phyloP scores from a whole-genome alignment of 2,329 filamentous ascomycete genomes.

The Talaromyces marneffei region DNA sequence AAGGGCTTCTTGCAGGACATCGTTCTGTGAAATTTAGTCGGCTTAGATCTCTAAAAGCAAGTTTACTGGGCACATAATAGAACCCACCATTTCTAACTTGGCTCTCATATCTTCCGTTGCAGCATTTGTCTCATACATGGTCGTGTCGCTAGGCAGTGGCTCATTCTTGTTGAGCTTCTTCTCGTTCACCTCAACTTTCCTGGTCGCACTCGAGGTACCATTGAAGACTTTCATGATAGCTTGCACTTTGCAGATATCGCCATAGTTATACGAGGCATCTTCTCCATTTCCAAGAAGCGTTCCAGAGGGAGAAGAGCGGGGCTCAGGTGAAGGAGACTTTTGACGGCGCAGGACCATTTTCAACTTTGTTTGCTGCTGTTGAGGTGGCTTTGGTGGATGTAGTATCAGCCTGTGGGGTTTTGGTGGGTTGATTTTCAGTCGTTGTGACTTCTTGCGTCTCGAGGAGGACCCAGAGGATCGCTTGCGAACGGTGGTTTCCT shows the following conservation, averaged over 20 bases:
- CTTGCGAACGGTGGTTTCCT: neutral
- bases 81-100: slow-evolving; percentile 12
- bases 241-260: slow-evolving; percentile 12
- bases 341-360: neutral
- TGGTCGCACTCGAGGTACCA: slow-evolving; percentile 9
- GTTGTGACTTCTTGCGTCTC: slow-evolving; percentile 8
- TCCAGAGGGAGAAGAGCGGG: neutral
- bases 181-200: slow-evolving; percentile 5
- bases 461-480: slow-evolving; percentile 10
- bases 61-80: slow-evolving; percentile 12
- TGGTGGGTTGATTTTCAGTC: neutral
- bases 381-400: slow-evolving; percentile 11
- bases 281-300: slow-evolving; percentile 13
- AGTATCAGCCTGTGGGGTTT: slow-evolving; percentile 8
- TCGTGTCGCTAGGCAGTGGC: neutral
- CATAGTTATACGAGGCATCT: slow-evolving; percentile 13
- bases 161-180: neutral
- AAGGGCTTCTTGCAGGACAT: slow-evolving; percentile 18
- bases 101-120: neutral
- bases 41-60: neutral
- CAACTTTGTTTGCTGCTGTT: neutral
- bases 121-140: neutral
- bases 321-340: neutral
- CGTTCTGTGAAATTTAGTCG: slow-evolving; percentile 14
- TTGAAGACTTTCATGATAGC: slow-evolving; percentile 13